Conservation (phyloP, 306 rosid species). For the Dicorynia guianensis region DNA sequence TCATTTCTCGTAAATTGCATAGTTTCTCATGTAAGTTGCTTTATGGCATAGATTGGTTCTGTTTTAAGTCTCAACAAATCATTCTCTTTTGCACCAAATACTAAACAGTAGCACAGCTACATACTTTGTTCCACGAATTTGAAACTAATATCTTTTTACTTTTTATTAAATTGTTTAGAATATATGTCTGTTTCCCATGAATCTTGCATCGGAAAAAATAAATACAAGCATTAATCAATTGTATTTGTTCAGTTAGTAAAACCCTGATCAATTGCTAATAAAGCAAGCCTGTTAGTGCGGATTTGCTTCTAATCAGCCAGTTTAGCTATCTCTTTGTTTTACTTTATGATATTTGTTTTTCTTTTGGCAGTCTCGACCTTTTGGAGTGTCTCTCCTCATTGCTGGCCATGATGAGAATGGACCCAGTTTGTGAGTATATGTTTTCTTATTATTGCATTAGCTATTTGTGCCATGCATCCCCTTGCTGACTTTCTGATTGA, state of each 20-base stretch:
- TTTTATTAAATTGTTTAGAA: neutral
- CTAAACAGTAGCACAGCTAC: constrained; percentile 5
- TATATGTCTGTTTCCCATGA: neutral
- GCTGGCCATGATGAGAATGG: constrained; percentile 86
- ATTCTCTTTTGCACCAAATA: constrained; percentile 21
- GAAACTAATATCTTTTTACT: neutral
- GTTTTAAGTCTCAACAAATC: neutral
- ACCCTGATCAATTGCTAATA: neutral
- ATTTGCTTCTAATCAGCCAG: constrained; percentile 3
- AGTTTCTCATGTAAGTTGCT: neutral
- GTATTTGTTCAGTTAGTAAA: too few species aligned
- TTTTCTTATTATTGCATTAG: neutral
- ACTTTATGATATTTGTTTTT: neutral
- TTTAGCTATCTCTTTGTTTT: neutral
- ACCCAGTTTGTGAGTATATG: constrained; percentile 70
- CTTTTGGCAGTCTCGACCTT: constrained; percentile 75
- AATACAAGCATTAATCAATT: too few species aligned
- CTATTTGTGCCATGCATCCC: neutral
- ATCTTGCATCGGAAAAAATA: too few species aligned
- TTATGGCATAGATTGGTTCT: neutral
- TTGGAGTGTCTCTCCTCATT: constrained; percentile 82
- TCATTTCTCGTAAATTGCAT: neutral
- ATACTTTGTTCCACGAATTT: neutral
- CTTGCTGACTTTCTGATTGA: neutral
- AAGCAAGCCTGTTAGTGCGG: neutral